Evolutionary conservation across 495 filamentous ascomycete species (phyloP).

Genomic region (Tuber melanosporum): DNA sequence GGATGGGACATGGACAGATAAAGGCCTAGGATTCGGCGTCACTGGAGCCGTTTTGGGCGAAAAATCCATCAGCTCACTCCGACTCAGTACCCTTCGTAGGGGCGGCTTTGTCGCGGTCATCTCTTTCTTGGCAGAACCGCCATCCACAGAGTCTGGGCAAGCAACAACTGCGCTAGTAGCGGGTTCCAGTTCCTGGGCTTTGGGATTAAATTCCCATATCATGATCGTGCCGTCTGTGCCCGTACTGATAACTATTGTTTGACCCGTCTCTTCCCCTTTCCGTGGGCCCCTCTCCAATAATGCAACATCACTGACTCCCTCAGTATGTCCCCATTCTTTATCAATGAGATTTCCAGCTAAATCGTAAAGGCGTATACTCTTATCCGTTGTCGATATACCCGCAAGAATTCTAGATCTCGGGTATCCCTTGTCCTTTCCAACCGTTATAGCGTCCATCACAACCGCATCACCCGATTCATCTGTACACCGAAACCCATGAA

Average conservation of each 20-base stretch:
- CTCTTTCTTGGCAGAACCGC: conserved; percentile 43
- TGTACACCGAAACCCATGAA: conserved; percentile 69
- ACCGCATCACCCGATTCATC: conserved; percentile 79
- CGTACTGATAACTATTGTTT: conserved; percentile 59
- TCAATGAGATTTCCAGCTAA: conserved; percentile 67
- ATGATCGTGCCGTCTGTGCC: conserved; percentile 81
- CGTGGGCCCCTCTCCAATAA: conserved; percentile 52
- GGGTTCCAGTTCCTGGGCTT: conserved; percentile 42
- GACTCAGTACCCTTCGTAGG: conserved; percentile 66
- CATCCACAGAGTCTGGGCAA: conserved; percentile 37
- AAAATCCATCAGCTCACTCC: conserved; percentile 70
- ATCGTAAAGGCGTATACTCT: conserved; percentile 86
- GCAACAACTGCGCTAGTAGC: conserved; percentile 14
- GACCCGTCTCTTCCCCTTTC: conserved; percentile 45
- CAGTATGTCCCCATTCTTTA: conserved; percentile 89
- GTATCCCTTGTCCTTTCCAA: conserved; percentile 47
- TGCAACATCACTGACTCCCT: conserved; percentile 77
- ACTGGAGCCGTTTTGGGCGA: conserved; percentile 45
- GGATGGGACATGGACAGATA: conserved; percentile 51
- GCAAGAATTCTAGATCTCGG: conserved; percentile 55
- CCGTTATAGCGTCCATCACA: conserved; percentile 67
- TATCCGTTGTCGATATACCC: conserved; percentile 85
- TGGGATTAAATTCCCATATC: conserved; percentile 57
- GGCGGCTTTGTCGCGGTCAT: conserved; percentile 57
- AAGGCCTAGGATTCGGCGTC: conserved; percentile 43